These are phyloP conservation scores for Nemania serpens DNA, from an alignment of 2,329 filamentous ascomycete species.

Conservation along the genomic window DNA sequence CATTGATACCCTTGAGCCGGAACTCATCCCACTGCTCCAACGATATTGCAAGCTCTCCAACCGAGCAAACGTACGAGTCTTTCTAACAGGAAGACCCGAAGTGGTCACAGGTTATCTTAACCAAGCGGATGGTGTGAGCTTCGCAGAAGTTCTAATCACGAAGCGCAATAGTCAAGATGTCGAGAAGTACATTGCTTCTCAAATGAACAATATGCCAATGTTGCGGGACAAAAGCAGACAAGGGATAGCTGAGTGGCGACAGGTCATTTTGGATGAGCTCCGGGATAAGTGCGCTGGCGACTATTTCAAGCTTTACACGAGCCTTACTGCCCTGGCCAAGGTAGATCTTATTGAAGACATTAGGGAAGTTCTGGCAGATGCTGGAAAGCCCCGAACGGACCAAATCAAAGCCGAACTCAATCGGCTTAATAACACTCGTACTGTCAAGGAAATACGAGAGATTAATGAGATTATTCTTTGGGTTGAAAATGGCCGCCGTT, in stretches of 20 bases:
- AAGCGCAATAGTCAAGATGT: slow-evolving; percentile 38
- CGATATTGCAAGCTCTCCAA: slow-evolving; percentile 29
- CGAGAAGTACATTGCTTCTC: slow-evolving; percentile 39
- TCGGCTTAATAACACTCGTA: slow-evolving; percentile 40
- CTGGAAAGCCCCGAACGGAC: slow-evolving; percentile 39
- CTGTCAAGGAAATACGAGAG: slow-evolving; percentile 43
- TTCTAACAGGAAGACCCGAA: slow-evolving; percentile 36
- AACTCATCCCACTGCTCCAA: slow-evolving; percentile 36
- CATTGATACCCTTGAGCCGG: slow-evolving; percentile 38
- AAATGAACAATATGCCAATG: slow-evolving; percentile 42
- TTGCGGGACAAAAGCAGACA: slow-evolving; percentile 35
- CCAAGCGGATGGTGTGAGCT: slow-evolving; percentile 20
- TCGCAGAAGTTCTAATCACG: slow-evolving; percentile 34
- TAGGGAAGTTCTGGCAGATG: slow-evolving; percentile 37
- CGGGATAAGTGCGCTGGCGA: slow-evolving; percentile 39
- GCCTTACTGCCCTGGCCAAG: slow-evolving; percentile 40
- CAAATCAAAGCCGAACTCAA: slow-evolving; percentile 43
- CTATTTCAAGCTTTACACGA: slow-evolving; percentile 41
- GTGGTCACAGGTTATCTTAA: slow-evolving; percentile 28
- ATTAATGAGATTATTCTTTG: slow-evolving; percentile 48
- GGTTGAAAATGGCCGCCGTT: slow-evolving; percentile 37
- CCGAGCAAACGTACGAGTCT: slow-evolving; percentile 35
- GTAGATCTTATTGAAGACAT: slow-evolving; percentile 45
- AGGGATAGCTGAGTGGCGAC: slow-evolving; percentile 41
- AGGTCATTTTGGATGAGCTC: slow-evolving; percentile 38